Percentiles rank a stretch among this genome's conserved stretches.
Evolutionary conservation across 192 early-diverging fungal species (phyloP).

Genomic region (Spizellomyces sp.): DNA sequence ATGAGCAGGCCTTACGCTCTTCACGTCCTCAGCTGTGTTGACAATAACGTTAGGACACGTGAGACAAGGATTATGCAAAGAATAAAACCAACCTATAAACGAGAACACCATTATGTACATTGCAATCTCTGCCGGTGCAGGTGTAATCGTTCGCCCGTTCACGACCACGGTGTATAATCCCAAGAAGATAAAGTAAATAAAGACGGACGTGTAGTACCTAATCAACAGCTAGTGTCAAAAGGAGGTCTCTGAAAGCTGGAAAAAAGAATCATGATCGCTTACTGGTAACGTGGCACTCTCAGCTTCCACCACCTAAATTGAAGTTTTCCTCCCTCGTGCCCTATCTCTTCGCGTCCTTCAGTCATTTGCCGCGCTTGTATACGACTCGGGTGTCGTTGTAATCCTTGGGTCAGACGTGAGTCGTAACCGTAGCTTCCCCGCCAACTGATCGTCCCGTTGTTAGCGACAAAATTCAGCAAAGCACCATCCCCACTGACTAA

Average conservation of each 20-base stretch:
- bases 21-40: slow-evolving; percentile 6
- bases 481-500: no score
- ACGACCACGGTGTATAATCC: slow-evolving; percentile 15
- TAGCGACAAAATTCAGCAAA: no score
- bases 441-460: slow-evolving; percentile 7
- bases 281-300: slow-evolving; percentile 29
- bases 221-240: neutral
- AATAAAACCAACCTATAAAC: slow-evolving; percentile 8
- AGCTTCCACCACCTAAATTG: slow-evolving; percentile 14
- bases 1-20: neutral
- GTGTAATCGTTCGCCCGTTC: slow-evolving; percentile 5
- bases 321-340: neutral
- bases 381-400: slow-evolving; percentile 6
- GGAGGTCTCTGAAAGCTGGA: neutral
- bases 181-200: slow-evolving; percentile 24
- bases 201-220: slow-evolving; percentile 25
- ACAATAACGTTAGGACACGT: no score
- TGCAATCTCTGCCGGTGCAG: slow-evolving; percentile 2
- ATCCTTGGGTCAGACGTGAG: neutral
- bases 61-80: no score
- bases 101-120: slow-evolving; percentile 18
- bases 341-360: neutral
- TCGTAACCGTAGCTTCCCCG: slow-evolving; percentile 15
- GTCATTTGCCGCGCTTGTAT: slow-evolving; percentile 8
- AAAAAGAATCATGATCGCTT: neutral